Evolutionary conservation across 2,329 filamentous ascomycete genomes (phyloP), one percentile per base, ranked within the genome.

Genomic region (Blastomyces parvus): DNA sequence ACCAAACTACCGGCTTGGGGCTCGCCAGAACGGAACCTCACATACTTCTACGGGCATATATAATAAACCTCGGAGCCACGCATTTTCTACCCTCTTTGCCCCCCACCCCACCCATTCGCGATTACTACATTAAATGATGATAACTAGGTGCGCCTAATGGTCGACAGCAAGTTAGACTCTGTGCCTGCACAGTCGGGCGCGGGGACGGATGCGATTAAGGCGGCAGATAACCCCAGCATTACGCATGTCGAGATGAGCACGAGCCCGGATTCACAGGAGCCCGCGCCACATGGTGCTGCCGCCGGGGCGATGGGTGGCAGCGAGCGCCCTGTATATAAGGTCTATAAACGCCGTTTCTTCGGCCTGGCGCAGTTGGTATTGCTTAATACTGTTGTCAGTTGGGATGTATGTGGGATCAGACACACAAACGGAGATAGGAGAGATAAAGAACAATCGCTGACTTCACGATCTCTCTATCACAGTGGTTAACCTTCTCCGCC

Each of bases 401-500:
- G 93, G 93, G 91, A 95, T 84, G 90, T 94, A 83, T 82, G 90
- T 86, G 48, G 17, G 48, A 42, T 25, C 9, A 44, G 58, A 64
- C 38, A 36, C 42, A 46, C 14, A 13, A 17, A 14, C 36, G 27
- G 27, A 36, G 17, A n/a, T 11, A 25, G 30, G 59, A 36, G 42
- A 40, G n/a, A 17, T 33, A 25, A 30, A 36, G 36, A 17, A 33
- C 8, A 36, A 60, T 30, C 19, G 38, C 42, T 62, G 14, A 56
- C 40, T 55, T 40, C 4, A 46, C 22, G 6, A 48, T 13, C 33
- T 59, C 25, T 17, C 19, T 59, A 11, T 36, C 58, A 63, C 65
- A 91, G 90, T 97, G 93, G 93, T 84, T 97, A 69, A 94, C 91
- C 7, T 97, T 91, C 75, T 88, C 92, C 1, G 88, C 93, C 50